phyloP scores from a whole-genome alignment of 768 basidiomycete species.

The Pilatotrama ljubarskyi region DNA sequence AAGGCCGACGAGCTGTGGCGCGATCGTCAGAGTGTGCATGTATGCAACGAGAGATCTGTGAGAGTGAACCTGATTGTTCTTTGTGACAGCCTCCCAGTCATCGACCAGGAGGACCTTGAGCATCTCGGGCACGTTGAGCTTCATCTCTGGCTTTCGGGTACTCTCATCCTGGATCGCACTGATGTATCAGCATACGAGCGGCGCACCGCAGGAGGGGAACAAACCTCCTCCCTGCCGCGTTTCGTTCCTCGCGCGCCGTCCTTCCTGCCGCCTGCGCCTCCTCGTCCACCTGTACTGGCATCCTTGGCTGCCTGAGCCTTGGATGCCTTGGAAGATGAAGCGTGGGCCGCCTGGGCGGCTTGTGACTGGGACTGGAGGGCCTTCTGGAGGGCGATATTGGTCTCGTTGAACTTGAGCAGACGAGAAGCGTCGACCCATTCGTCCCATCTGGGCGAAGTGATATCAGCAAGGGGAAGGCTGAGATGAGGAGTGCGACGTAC shows the following conservation, averaged over 20 bases:
- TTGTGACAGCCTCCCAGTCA: slow-evolving; percentile 97
- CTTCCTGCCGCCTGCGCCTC: slow-evolving; percentile 37
- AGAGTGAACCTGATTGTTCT: slow-evolving; percentile 76
- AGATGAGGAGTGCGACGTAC: slow-evolving; percentile 44
- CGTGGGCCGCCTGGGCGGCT: slow-evolving; percentile 41
- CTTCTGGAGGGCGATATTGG: slow-evolving; percentile 78
- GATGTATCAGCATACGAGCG: not conserved
- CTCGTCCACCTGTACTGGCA: slow-evolving; percentile 12
- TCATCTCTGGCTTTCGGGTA: slow-evolving; percentile 83
- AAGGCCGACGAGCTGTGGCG: slow-evolving; percentile 74
- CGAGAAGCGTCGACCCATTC: slow-evolving; percentile 90
- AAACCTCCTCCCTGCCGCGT: slow-evolving; percentile 72
- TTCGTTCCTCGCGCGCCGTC: slow-evolving; percentile 70
- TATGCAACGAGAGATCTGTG: not conserved
- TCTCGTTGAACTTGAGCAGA: slow-evolving; percentile 82
- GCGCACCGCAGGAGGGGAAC: slow-evolving; percentile 17
- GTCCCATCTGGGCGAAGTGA: slow-evolving; percentile 70
- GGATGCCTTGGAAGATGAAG: slow-evolving; percentile 33
- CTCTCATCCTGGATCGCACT: slow-evolving; percentile 62
- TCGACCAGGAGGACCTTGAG: slow-evolving; percentile 90
- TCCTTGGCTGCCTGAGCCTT: slow-evolving; percentile 25
- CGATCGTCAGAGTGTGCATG: not conserved
- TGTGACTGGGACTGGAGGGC: slow-evolving; percentile 48
- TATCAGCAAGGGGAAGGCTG: not conserved
- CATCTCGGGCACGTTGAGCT: slow-evolving; percentile 85